Conservation (phyloP, 2,329 filamentous ascomycete genomes). For the Orbilia brochopaga region DNA sequence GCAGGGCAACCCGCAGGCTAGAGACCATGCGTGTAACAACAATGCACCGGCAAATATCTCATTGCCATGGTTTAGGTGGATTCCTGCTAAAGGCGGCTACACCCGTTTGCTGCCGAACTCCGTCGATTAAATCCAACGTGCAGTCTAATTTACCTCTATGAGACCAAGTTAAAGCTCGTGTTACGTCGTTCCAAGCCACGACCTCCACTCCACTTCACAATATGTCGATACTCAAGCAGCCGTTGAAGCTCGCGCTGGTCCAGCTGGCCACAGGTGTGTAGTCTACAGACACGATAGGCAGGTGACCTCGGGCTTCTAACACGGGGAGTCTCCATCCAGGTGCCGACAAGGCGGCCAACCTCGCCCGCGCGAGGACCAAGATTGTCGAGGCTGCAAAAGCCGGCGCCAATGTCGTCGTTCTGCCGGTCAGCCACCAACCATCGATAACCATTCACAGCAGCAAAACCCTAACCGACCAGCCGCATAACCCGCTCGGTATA, state of each 20-base stretch:
- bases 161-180: no score
- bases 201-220: background rate
- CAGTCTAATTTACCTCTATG: no score
- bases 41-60: no score
- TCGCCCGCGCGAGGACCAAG: conserved; percentile 77
- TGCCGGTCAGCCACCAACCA: conserved; percentile 67
- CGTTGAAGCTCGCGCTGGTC: conserved; percentile 78
- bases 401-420: conserved; percentile 84
- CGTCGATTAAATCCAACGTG: no score
- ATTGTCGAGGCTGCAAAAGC: conserved; percentile 77
- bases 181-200: no score
- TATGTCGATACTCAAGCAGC: conserved; percentile 69
- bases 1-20: no score
- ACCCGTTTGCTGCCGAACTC: no score
- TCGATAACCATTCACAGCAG: background rate
- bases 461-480: background rate
- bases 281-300: background rate
- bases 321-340: conserved; percentile 59
- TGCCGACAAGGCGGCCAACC: conserved; percentile 83
- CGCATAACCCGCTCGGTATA: background rate
- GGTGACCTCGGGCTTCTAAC: background rate
- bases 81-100: no score
- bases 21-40: no score
- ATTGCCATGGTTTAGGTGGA: no score
- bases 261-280: conserved; percentile 74